Evolutionary conservation across 305 asterid species (phyloP), one percentile per base, ranked within the genome.

Genomic region (Ruellia speciosa): DNA sequence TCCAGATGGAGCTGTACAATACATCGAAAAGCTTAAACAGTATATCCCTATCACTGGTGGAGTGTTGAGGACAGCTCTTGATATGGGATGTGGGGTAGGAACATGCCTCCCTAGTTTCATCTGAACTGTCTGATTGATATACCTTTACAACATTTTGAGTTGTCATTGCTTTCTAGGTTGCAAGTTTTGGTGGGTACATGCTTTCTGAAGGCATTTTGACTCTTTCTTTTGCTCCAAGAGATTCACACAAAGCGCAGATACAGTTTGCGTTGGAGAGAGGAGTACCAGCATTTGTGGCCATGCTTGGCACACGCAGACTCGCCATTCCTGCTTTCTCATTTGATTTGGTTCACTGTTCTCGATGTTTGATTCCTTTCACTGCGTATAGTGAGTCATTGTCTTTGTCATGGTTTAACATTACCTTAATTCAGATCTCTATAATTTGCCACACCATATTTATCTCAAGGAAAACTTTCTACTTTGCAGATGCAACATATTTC

Each of bases 201-300:
- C 93, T 88, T 54, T 70, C 80, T 13, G 99, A 93, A 67, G 89
- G 76, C 62, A 80, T 93, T 55, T 69, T 89, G 56, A 73, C 97
- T 15, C 90, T 93, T 58, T 89, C 99, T 53, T 89, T 93, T 71
- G 99, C 96, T 65, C 97, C 99, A 52, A 84, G 95, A 73, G 99
- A 88, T 80, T 93, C 97, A 19, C 97, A 86, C 75, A 88, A 88
- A 77, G 72, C 95, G 49, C 97, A 93, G 64, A 88, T 93, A 79
- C 99, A 93, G 66, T 93, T 93, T 64, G 99, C 97, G 45, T 69
- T 93, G 81, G 99, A 93, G 73, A 79, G 97, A 77, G 99, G 99
- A 71, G 18, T 93, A 65, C 97, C 97, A 6, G 94, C 99, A 19
- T 83, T 93, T 77, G 90, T 86, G 78, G 95, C 96, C 65, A 93